Conservation (phyloP, 192 early-diverging fungal species). For the Paraglomus occultum region DNA sequence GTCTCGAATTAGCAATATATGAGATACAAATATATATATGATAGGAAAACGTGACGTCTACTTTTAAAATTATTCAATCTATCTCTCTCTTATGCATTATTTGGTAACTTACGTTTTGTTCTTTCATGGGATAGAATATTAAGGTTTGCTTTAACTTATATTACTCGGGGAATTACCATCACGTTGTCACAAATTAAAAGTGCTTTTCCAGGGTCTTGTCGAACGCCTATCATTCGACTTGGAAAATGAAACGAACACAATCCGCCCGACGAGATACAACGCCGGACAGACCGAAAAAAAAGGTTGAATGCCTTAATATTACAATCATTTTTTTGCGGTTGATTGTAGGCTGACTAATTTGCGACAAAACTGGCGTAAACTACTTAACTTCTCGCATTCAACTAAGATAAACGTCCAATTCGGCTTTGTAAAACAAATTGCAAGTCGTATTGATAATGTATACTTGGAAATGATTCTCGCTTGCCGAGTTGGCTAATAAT, state of each 20-base stretch:
- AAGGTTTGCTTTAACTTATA: conserved; percentile 7
- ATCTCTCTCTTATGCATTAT: conserved; percentile 20
- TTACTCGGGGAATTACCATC: not conserved
- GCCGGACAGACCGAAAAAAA: conserved; percentile 9
- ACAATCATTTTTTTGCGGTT: too few relatives aligned
- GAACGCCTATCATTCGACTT: not conserved
- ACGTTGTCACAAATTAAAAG: not conserved
- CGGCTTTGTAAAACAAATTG: too few relatives aligned
- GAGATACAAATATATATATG: conserved; percentile 27
- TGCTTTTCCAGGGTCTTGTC: conserved; percentile 5
- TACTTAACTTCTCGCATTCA: too few relatives aligned
- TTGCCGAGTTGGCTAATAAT: too few relatives aligned
- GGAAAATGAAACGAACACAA: not conserved
- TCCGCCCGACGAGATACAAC: conserved; percentile 7
- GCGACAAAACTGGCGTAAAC: too few relatives aligned
- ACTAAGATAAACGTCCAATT: too few relatives aligned
- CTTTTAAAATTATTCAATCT: conserved; percentile 25
- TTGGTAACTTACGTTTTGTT: conserved; percentile 23
- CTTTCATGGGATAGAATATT: conserved; percentile 25
- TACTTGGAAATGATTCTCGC: too few relatives aligned
- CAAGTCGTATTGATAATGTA: too few relatives aligned
- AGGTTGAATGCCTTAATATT: too few relatives aligned
- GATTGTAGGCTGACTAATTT: too few relatives aligned
- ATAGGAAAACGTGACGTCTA: conserved; percentile 30
- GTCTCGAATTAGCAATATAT: conserved; percentile 27